phyloP scores from a whole-genome alignment of 2,329 filamentous ascomycete genomes.

The Atkinsonella texensis region DNA sequence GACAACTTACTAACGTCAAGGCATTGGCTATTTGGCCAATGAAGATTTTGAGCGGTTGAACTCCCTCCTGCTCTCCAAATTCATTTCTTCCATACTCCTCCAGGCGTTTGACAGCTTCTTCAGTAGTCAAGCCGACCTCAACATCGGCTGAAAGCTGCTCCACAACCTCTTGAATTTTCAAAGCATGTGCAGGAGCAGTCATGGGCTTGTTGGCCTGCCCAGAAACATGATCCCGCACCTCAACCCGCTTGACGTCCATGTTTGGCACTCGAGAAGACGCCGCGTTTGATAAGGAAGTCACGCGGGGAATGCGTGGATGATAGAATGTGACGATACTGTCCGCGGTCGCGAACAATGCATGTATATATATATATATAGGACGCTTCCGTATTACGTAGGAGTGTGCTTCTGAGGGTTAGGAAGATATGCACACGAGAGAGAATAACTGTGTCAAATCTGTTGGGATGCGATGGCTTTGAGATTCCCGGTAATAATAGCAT shows the following conservation, averaged over 20 bases:
- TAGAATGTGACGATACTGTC: no score
- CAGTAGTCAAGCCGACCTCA: slow-evolving; percentile 43
- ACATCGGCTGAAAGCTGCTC: slow-evolving; percentile 42
- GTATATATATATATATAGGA: no score
- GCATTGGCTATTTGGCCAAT: slow-evolving; percentile 56
- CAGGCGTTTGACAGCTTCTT: slow-evolving; percentile 42
- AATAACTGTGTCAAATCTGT: no score
- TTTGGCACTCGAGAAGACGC: neutral
- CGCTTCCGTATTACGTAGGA: no score
- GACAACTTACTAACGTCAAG: slow-evolving; percentile 45
- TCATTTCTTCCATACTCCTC: slow-evolving; percentile 50
- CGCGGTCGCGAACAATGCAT: no score
- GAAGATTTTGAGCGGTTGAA: slow-evolving; percentile 51
- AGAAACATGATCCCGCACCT: slow-evolving; percentile 17
- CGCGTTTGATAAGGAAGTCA: no score
- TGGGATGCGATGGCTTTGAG: no score
- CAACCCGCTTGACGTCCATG: slow-evolving; percentile 16
- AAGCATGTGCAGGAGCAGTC: slow-evolving; percentile 49
- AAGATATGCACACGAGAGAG: no score
- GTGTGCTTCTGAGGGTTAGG: no score
- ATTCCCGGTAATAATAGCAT: no score
- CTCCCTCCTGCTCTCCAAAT: slow-evolving; percentile 46
- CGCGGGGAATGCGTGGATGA: no score
- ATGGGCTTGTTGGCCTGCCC: slow-evolving; percentile 38
- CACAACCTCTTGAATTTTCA: slow-evolving; percentile 39